Evolutionary conservation across 768 basidiomycete species (phyloP), one percentile per base, ranked within the genome.

Genomic region (Macrolepiota fuliginosa): DNA sequence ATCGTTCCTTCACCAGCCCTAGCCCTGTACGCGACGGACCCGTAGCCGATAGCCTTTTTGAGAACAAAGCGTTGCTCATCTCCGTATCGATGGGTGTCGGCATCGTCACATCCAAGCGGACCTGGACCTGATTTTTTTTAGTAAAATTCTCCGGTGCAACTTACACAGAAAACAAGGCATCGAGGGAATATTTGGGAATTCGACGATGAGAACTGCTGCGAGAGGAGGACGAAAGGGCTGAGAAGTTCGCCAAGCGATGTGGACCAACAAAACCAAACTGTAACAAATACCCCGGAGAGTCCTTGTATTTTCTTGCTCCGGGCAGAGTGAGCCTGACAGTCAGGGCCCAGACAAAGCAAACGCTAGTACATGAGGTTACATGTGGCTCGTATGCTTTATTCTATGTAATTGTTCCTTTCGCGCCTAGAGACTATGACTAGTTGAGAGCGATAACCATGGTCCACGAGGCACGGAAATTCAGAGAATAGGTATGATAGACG

Each of bases 251-350:
- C 47, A 12, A 49, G 47, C 12, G 12, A 22, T 45, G 13, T n/a
- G 54, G 54, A 55, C 54, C 54, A 39, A 55, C 54, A 22, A 42
- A 55, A 27, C 37, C 25, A 55, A 55, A 55, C 39, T 17, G 17
- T 2, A 29, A 27, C 54, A 55, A 55, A 55, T 1, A 52, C 11
- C 51, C 6, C 6, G 29, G 29, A 5, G 15, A 19, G 32, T 11
- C 47, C 47, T 49, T 49, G 47, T 49, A 49, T 49, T 49, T 42
- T 32, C n/a, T 45, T 10, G n/a, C 42, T 22, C 42, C 42, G 2
- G 24, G 9, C 22, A 2, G 12, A 22, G 22, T 22, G 25, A 49
- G 22, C 47, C 47, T 49, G 47, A 27, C 19, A 24, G 29, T 32
- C 29, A 32, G 29, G 29, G 29, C 7, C 29, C 12, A 49, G 47